Conservation (phyloP, 2,329 filamentous ascomycete species). For the Penicillium brevicompactum region DNA sequence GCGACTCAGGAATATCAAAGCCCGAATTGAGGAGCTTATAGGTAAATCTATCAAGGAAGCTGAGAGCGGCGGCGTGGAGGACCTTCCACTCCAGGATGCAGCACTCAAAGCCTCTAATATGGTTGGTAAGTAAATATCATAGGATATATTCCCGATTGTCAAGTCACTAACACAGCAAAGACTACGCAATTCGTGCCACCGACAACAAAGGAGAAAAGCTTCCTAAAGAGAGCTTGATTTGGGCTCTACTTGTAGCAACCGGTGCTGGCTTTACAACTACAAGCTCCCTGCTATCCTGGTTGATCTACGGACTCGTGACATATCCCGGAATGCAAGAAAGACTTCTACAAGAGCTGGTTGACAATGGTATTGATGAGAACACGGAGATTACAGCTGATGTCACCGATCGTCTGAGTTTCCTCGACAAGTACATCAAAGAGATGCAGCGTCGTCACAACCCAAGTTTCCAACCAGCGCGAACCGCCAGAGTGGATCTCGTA, state of each 20-base stretch:
- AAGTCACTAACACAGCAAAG: conserved; percentile 27
- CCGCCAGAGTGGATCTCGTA: conserved; percentile 57
- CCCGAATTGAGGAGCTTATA: conserved; percentile 23
- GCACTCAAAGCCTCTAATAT: conserved; percentile 42
- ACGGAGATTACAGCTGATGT: conserved; percentile 52
- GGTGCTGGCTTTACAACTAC: conserved; percentile 65
- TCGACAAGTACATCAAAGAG: conserved; percentile 57
- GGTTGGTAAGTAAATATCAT: conserved; percentile 45
- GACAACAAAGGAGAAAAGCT: conserved; percentile 59
- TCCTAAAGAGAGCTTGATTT: conserved; percentile 46
- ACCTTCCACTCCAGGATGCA: conserved; percentile 45
- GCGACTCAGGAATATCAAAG: conserved; percentile 33
- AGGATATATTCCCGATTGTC: background rate
- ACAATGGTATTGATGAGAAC: conserved; percentile 48
- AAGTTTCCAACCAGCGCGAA: conserved; percentile 63
- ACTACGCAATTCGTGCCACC: conserved; percentile 57
- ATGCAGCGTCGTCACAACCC: conserved; percentile 63
- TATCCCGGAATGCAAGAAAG: conserved; percentile 60
- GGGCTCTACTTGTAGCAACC: conserved; percentile 53
- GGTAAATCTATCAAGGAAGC: conserved; percentile 25
- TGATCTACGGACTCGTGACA: conserved; percentile 55
- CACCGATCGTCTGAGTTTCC: conserved; percentile 51
- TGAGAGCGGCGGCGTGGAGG: conserved; percentile 24
- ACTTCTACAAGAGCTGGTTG: conserved; percentile 60
- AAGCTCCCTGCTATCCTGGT: conserved; percentile 60